Base-by-base conservation (phyloP, 192 early-diverging fungal species). In the Coemansia sp. region DNA sequence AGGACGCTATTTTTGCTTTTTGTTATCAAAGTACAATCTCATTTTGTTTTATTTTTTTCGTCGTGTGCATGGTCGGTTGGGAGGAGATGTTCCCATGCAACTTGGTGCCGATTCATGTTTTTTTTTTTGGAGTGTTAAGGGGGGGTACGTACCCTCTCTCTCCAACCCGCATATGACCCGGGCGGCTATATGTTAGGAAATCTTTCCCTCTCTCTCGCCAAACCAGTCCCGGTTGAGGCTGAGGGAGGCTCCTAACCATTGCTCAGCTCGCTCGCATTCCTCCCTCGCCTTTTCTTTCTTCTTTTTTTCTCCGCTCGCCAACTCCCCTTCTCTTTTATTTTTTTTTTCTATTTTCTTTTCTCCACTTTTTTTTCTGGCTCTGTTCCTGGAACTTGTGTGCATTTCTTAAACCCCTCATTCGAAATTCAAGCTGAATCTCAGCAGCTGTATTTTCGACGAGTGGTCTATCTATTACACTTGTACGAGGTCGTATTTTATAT, bases 1-100 rank as follows among this genome's bases (percentile, higher is more conserved):
- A 38, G 75, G 24, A 15, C 33, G 39, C 46, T 29, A 66, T 53
- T 49, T 62, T 69, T 22, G 47, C 18, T 69, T 69, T 55, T 39
- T 31, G n/a, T 70, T 67, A 36, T 10, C 36, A 16, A 36, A 7
- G 60, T 62, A 62, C 36, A 39, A 22, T 66, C 40, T 66, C 13
- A 1, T n/a, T 38, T 38, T 38, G 1, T 38, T 38, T 38, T 65
- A 5, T 41, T 29, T 22, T 49, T 11, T 44, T 44, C 9, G 5
- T 41, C 24, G 15, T 4, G n/a, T 64, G 62, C 61, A 43, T 43
- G 15, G 49, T 50, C 49, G 20, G 49, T 50, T 50, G 49, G 49
- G 49, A 49, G n/a, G n/a, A 50, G 8, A 20, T 50, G 5, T 50
- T 50, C 49, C 49, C 49, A 50, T 50, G 49, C 49, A 22, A 20